These are phyloP conservation scores for Naganishia vishniacii DNA, from an alignment of 768 basidiomycete genomes.

Conservation along the genomic window DNA sequence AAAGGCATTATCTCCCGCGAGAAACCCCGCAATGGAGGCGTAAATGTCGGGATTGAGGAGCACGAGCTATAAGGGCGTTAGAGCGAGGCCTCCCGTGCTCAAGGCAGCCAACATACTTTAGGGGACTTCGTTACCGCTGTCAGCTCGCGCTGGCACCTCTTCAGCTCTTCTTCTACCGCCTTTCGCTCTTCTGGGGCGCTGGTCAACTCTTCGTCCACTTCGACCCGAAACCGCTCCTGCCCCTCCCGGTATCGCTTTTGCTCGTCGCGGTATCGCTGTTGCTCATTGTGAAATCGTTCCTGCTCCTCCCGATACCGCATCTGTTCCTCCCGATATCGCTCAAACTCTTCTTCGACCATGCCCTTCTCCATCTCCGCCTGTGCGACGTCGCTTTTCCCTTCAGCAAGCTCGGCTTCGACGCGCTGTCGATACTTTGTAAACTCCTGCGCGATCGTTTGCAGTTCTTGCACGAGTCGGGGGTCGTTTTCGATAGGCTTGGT, in stretches of 20 bases:
- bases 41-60: background rate
- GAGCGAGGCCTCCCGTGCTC: no score
- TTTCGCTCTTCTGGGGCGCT: background rate
- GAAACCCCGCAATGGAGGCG: background rate
- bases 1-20: background rate
- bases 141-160: no score
- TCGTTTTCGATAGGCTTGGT: background rate
- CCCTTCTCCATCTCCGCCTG: slow-evolving; percentile 4
- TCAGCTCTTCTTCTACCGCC: background rate
- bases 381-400: background rate
- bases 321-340: background rate
- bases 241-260: no score
- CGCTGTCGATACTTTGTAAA: background rate
- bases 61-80: no score
- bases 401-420: background rate
- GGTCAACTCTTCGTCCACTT: background rate
- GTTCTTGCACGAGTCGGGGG: background rate
- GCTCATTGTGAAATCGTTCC: background rate
- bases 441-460: background rate
- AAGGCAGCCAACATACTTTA: no score
- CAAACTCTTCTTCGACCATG: background rate
- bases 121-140: no score
- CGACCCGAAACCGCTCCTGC: background rate
- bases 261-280: background rate
- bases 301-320: background rate